phyloP scores from a whole-genome alignment of 106 monocot species.

The Amphibolis antarctica region DNA sequence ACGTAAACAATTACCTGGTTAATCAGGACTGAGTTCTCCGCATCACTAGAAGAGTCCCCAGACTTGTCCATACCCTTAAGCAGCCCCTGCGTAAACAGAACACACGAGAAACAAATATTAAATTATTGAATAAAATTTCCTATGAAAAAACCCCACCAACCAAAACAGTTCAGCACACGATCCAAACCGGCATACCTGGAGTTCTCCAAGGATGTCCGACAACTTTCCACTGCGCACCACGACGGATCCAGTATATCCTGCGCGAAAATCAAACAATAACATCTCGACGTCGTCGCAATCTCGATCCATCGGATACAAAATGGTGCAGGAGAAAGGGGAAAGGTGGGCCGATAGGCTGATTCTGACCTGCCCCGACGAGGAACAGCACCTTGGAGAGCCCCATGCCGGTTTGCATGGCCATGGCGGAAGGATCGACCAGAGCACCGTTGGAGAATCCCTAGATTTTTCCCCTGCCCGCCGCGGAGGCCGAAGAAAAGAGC shows the following conservation, averaged over 20 bases:
- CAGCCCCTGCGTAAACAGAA: background rate
- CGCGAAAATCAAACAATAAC: background rate
- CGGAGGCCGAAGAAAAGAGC: too few species aligned
- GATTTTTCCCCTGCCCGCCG: background rate
- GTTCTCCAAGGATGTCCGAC: constrained; percentile 6
- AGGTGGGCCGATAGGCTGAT: background rate
- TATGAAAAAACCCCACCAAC: too few species aligned
- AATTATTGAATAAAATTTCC: too few species aligned
- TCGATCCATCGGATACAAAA: too few species aligned
- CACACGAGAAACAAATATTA: background rate
- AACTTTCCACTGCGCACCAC: constrained; percentile 11
- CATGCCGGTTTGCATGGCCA: constrained; percentile 59
- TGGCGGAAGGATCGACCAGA: constrained; percentile 3
- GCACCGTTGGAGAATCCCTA: constrained; percentile 12
- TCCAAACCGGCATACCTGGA: background rate
- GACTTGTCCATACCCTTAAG: constrained; percentile 11
- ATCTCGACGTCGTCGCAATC: too few species aligned
- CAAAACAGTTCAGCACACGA: background rate
- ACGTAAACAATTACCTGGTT: constrained; percentile 17
- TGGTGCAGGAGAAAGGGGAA: background rate
- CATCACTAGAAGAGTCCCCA: constrained; percentile 15
- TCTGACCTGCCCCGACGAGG: constrained; percentile 54
- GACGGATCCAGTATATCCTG: constrained; percentile 13
- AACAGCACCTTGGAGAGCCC: constrained; percentile 54
- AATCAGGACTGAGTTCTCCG: constrained; percentile 10